Percentiles rank a stretch among this genome's conserved stretches.
Evolutionary conservation across 1,284 basidiomycete species (phyloP).

Genomic region (Afroboletus lepidellus): DNA sequence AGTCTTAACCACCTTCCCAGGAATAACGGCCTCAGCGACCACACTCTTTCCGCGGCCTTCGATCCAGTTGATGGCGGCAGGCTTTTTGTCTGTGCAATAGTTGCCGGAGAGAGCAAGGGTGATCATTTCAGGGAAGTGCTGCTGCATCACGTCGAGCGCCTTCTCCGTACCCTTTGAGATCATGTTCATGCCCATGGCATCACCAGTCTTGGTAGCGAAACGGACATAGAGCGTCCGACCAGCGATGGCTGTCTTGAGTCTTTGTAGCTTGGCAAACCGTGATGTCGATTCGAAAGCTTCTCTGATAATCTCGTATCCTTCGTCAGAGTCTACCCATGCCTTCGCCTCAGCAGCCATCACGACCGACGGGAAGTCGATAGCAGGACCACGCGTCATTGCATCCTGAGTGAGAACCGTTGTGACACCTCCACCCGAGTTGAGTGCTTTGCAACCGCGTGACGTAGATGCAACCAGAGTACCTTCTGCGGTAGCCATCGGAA

Average conservation of each 20-base stretch:
- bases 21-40: constrained; percentile 93
- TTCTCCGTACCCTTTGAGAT: constrained; percentile 95
- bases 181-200: constrained; percentile 99
- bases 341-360: constrained; percentile 81
- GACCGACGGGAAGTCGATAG: constrained; percentile 91
- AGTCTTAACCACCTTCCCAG: constrained; percentile 83
- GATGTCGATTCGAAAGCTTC: constrained; percentile 93
- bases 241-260: constrained; percentile 83
- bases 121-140: constrained; percentile 89
- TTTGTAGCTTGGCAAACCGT: constrained; percentile 82
- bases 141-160: constrained; percentile 80
- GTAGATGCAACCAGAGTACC: constrained; percentile 98
- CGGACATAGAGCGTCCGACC: constrained; percentile 94
- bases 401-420: constrained; percentile 92
- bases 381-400: constrained; percentile 98
- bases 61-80: constrained; percentile 99
- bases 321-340: constrained; percentile 85
- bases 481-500: constrained; percentile 99
- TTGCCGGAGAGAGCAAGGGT: constrained; percentile 95
- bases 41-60: constrained; percentile 98
- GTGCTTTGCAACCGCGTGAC: constrained; percentile 95
- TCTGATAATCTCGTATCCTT: constrained; percentile 78
- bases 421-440: constrained; percentile 95
- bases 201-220: constrained; percentile 94
- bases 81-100: constrained; percentile 99